Evolutionary conservation across 1,139 yeast genomes (phyloP).

Genomic region (Yamadazyma spencermartinsiae): DNA sequence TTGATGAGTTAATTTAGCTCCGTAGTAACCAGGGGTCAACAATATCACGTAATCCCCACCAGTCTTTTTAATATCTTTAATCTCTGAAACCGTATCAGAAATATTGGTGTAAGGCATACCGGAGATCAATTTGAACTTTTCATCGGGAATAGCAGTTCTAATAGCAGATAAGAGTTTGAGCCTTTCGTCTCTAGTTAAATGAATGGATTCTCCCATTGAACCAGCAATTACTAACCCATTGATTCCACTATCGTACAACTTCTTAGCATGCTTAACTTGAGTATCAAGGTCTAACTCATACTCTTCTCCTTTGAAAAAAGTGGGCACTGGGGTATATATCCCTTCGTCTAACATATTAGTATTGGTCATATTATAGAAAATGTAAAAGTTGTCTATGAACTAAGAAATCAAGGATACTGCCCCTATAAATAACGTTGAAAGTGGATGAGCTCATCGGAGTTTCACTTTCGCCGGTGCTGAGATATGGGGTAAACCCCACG

Average conservation of each 20-base stretch:
- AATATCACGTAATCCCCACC: constrained; percentile 37
- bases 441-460: neutral
- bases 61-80: constrained; percentile 22
- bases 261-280: constrained; percentile 43
- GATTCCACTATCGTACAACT: constrained; percentile 42
- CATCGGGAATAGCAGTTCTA: constrained; percentile 28
- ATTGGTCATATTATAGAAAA: neutral
- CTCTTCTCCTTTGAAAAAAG: constrained; percentile 44
- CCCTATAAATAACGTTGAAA: neutral
- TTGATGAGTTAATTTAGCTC: constrained; percentile 31
- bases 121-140: constrained; percentile 29
- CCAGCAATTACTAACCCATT: constrained; percentile 50
- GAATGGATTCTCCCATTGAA: constrained; percentile 45
- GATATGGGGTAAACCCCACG: constrained; percentile 1
- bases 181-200: constrained; percentile 36
- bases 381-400: too few species aligned
- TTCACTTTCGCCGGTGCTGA: neutral
- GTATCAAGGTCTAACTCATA: constrained; percentile 43
- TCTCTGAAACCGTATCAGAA: constrained; percentile 33
- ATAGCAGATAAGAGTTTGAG: constrained; percentile 22
- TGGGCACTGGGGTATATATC: constrained; percentile 49
- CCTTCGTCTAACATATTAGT: constrained; percentile 22
- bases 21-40: constrained; percentile 36
- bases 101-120: constrained; percentile 36
- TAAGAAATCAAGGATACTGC: neutral